These are phyloP conservation scores for Cladophialophora carrionii DNA, from an alignment of 2,329 filamentous ascomycete genomes.

Conservation along the genomic window DNA sequence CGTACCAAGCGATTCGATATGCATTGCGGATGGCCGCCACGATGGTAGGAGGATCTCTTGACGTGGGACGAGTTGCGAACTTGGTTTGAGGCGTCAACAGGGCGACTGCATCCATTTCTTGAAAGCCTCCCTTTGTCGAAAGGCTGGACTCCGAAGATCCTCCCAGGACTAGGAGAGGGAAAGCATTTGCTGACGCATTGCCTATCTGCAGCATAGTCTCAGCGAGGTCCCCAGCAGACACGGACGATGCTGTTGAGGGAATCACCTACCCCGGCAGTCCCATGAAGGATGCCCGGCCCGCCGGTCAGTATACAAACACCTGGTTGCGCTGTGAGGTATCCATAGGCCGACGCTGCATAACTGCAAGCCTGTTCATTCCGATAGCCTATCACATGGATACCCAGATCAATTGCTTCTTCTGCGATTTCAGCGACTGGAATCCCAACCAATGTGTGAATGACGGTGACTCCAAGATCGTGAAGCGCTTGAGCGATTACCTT, in stretches of 20 bases:
- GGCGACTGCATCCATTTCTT: conserved; percentile 60
- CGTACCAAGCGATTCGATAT: conserved; percentile 59
- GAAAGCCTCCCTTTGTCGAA: conserved; percentile 59
- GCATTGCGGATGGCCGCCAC: conserved; percentile 53
- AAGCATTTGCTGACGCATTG: conserved; percentile 59
- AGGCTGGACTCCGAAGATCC: conserved; percentile 59
- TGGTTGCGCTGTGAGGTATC: conserved; percentile 60
- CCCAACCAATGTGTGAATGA: conserved; percentile 60
- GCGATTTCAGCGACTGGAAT: conserved; percentile 61
- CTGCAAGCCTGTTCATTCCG: conserved; percentile 63
- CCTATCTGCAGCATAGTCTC: conserved; percentile 44
- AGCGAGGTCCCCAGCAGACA: neutral
- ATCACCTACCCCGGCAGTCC: conserved; percentile 58
- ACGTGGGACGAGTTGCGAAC: conserved; percentile 53
- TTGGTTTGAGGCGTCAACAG: conserved; percentile 60
- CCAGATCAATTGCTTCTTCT: conserved; percentile 60
- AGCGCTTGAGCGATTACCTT: conserved; percentile 56
- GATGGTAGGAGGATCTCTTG: conserved; percentile 50
- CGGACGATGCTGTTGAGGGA: neutral
- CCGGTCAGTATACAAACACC: conserved; percentile 64
- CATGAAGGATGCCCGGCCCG: conserved; percentile 62
- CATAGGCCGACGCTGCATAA: conserved; percentile 63
- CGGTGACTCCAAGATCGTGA: conserved; percentile 53
- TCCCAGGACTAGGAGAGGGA: conserved; percentile 59
- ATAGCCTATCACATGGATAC: conserved; percentile 62